These are phyloP conservation scores for Lolium multiflorum DNA, from an alignment of 176 grass and related monocot genomes.

Conservation along the genomic window DNA sequence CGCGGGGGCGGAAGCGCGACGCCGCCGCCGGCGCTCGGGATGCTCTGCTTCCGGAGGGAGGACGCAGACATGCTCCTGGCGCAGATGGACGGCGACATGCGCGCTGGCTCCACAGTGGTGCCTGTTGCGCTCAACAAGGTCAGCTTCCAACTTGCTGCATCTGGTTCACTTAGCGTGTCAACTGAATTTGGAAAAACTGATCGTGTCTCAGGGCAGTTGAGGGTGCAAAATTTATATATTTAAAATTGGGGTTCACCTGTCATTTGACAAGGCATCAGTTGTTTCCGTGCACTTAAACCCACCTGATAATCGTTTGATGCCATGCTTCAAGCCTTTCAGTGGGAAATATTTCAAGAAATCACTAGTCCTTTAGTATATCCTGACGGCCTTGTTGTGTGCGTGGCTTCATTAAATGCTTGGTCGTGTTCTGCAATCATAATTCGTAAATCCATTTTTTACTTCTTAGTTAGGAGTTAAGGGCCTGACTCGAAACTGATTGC, in stretches of 20 bases:
- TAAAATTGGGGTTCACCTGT: background rate
- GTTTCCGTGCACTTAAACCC: background rate
- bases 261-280: background rate
- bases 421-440: background rate
- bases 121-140: conserved; percentile 78
- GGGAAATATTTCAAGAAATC: background rate
- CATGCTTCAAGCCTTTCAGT: background rate
- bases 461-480: background rate
- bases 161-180: background rate
- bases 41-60: conserved; percentile 71
- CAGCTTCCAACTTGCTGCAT: background rate
- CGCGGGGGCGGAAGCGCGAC: background rate
- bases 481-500: background rate
- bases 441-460: background rate
- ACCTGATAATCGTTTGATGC: background rate
- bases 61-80: conserved; percentile 64
- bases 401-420: background rate
- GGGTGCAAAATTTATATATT: conserved; percentile 10
- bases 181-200: background rate
- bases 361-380: background rate
- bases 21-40: conserved; percentile 47
- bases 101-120: conserved; percentile 64
- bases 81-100: conserved; percentile 66
- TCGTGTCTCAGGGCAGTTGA: background rate
- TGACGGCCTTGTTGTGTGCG: background rate